Evolutionary conservation across 352 stramenopile genomes (phyloP).

Genomic region (Pseudoperonospora humuli): DNA sequence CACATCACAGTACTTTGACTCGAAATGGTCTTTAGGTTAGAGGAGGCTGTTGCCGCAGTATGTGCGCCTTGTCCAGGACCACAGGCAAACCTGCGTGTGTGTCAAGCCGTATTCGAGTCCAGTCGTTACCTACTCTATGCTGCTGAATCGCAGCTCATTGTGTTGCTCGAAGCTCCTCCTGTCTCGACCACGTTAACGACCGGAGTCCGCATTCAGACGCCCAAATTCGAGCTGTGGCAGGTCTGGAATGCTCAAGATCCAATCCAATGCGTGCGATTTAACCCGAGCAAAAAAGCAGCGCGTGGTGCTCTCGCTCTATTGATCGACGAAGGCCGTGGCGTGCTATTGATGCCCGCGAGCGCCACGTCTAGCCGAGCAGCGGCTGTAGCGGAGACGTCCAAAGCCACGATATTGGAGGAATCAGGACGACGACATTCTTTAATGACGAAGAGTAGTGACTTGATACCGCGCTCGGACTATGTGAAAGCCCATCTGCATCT

Average conservation of each 20-base stretch:
- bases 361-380: conserved; percentile 20
- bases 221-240: conserved; percentile 62
- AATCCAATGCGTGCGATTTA: conserved; percentile 50
- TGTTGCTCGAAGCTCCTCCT: conserved; percentile 37
- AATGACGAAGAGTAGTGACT: not conserved
- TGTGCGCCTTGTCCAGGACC: conserved; percentile 24
- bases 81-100: conserved; percentile 20
- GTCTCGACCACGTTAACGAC: not conserved
- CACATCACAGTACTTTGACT: not conserved
- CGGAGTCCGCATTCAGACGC: conserved; percentile 2
- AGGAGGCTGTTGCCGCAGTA: conserved; percentile 40
- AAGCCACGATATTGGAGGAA: conserved; percentile 3
- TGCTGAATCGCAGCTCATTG: conserved; percentile 45
- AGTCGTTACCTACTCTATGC: conserved; percentile 57
- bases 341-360: conserved; percentile 50
- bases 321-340: conserved; percentile 50
- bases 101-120: conserved; percentile 37
- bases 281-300: conserved; percentile 37
- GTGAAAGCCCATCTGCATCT: conserved; percentile 65
- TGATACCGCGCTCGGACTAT: conserved; percentile 29
- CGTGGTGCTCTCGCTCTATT: conserved; percentile 54
- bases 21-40: conserved; percentile 39
- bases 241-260: conserved; percentile 42
- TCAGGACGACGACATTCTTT: not conserved
- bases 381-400: conserved; percentile 7